These are phyloP conservation scores for Trichosanthes truncata DNA, from an alignment of 306 rosid species.

Conservation along the genomic window DNA sequence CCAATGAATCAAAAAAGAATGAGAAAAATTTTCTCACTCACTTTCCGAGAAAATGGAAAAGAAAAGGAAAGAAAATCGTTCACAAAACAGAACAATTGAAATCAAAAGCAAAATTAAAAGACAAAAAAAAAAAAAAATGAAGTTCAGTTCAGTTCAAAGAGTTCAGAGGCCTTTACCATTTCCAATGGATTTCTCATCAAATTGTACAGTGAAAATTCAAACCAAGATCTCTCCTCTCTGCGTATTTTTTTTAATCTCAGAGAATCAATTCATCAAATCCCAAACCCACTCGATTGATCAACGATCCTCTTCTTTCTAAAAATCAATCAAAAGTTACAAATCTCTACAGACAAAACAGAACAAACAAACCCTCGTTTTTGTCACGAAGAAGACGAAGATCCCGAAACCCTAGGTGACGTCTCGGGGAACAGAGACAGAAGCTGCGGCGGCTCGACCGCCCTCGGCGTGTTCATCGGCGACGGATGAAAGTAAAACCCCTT, in stretches of 20 bases:
- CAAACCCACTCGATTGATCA: neutral
- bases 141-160: neutral
- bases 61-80: neutral
- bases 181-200: neutral
- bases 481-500: slow-evolving; percentile 81
- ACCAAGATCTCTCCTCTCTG: neutral
- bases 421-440: slow-evolving; percentile 75
- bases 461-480: slow-evolving; percentile 56
- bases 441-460: slow-evolving; percentile 65
- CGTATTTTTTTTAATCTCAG: neutral
- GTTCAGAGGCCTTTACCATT: neutral
- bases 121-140: neutral
- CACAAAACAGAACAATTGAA: neutral
- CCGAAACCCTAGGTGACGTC: slow-evolving; percentile 74
- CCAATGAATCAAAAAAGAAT: neutral
- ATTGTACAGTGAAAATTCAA: neutral
- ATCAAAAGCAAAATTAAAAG: neutral
- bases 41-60: neutral
- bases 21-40: neutral
- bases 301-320: neutral
- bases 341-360: neutral
- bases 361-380: neutral
- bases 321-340: slow-evolving; percentile 5
- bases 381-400: slow-evolving; percentile 6
- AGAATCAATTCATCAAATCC: neutral